phyloP scores from a whole-genome alignment of 75 land plant genomes.

The Larix kaempferi region DNA sequence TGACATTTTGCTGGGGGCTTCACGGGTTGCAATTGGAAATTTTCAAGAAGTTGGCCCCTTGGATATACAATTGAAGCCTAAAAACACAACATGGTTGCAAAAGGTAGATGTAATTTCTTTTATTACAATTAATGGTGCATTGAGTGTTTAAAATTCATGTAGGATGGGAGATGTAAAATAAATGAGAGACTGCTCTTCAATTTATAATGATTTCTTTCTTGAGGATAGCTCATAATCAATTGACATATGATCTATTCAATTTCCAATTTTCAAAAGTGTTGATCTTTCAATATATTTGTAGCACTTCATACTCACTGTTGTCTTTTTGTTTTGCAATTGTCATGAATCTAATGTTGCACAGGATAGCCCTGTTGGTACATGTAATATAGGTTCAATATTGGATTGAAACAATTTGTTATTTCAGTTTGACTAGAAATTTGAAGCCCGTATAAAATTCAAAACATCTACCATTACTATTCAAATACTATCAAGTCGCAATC shows the following conservation, averaged over 20 bases:
- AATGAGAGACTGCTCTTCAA: background rate
- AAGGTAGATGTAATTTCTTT: background rate
- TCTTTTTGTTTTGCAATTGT: background rate
- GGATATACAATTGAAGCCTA: background rate
- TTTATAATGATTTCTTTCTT: too few species aligned
- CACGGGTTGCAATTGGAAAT: background rate
- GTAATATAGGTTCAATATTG: background rate
- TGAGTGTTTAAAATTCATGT: background rate
- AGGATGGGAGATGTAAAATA: background rate
- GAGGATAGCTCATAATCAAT: background rate
- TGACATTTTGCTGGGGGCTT: background rate
- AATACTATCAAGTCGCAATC: background rate
- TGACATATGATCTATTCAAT: background rate
- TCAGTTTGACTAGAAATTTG: background rate
- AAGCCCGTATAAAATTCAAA: too few species aligned
- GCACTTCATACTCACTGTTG: background rate
- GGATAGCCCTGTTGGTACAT: slow-evolving; percentile 94
- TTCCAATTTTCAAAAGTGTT: background rate
- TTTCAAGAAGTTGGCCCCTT: background rate
- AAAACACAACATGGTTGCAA: background rate
- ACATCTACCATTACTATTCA: background rate
- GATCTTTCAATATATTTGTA: background rate
- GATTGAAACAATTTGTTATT: background rate
- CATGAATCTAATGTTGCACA: slow-evolving; percentile 9
- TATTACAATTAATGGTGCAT: background rate